Evolutionary conservation across 176 grass and related monocot species (phyloP), one percentile per base, ranked within the genome.

Genomic region (barley (Hordeum vulgare)): DNA sequence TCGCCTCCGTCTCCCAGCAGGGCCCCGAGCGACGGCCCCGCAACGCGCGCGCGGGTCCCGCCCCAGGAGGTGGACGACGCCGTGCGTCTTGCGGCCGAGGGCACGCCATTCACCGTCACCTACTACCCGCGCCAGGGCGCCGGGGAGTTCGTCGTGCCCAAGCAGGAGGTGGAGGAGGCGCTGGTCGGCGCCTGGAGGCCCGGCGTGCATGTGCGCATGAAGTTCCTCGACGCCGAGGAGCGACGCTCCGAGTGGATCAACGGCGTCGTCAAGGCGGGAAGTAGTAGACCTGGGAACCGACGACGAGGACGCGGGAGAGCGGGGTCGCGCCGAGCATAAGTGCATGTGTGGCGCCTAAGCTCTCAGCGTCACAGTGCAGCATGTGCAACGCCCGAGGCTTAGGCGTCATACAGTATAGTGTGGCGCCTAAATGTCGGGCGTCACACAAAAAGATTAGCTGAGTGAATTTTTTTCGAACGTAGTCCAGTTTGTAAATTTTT

Each of bases 81-180:
- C 0, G 86, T 76, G 28, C 29, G 80, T 9, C 84, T 85, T 9
- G 88, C 95, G 17, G 77, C 73, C 35, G 54, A 74, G 60, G 83
- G 84, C 11, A 66, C 5, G 9, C 66, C 80, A 0, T 92, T 97
- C 87, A 67, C 86, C 25, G 92, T 94, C 36, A 28, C 85, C 5
- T 94, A 89, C 81, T 94, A 86, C 60, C 92, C 92, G 14, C 74
- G 77, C 1, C 71, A 74, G 8, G 88, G 92, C 8, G 80, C 88
- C 1, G 83, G 60, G 25, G 83, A 87, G 77, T 97, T 97, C 80
- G 61, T 97, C 31, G 88, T 97, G 81, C 81, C 86, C 71, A 87
- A 61, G 57, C 68, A 58, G 75, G 79, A 69, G 49, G 95, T 94
- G 61, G 86, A 94, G 18, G 37, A 8, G 6, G 81, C 90, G 45